A percentile compares a stretch with the other conserved stretches of the same genome.
Conservation (phyloP, 2,329 filamentous ascomycete species). For the Didymella keratinophila region DNA sequence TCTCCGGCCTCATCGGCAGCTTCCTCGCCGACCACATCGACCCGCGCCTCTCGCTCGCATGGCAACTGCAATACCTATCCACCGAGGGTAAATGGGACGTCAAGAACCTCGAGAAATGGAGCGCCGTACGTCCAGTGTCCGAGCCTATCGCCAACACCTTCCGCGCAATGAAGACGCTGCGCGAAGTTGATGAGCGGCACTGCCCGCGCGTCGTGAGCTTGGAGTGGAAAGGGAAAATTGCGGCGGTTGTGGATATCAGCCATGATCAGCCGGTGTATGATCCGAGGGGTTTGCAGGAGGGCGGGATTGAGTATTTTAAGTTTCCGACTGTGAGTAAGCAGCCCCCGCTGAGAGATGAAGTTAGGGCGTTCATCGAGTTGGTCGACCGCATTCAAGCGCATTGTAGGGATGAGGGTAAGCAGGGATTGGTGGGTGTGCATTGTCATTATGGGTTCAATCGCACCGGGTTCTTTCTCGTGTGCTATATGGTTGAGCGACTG, state of each 20-base stretch:
- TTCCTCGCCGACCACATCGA: slow-evolving; percentile 81
- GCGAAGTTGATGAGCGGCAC: slow-evolving; percentile 86
- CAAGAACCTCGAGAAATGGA: slow-evolving; percentile 94
- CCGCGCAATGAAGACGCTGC: slow-evolving; percentile 89
- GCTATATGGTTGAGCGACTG: slow-evolving; percentile 85
- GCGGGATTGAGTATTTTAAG: slow-evolving; percentile 69
- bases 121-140: slow-evolving; percentile 78
- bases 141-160: slow-evolving; percentile 80
- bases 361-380: slow-evolving; percentile 65
- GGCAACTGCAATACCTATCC: slow-evolving; percentile 89
- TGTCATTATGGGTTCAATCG: slow-evolving; percentile 97
- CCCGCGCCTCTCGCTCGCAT: slow-evolving; percentile 78
- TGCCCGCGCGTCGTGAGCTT: slow-evolving; percentile 75
- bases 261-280: slow-evolving; percentile 92
- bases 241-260: slow-evolving; percentile 86
- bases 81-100: slow-evolving; percentile 97
- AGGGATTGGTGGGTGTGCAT: slow-evolving; percentile 75
- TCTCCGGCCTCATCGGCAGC: slow-evolving; percentile 82
- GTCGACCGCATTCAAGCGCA: slow-evolving; percentile 58
- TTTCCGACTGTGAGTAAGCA: slow-evolving; percentile 93
- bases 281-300: slow-evolving; percentile 60
- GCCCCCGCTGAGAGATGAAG: slow-evolving; percentile 72
- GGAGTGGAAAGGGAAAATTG: slow-evolving; percentile 71
- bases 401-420: slow-evolving; percentile 42
- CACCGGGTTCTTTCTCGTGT: slow-evolving; percentile 89